Percentiles rank a stretch among this genome's conserved stretches.
phyloP scores from a whole-genome alignment of 73 alveolate genomes.

The Stentor coeruleus region DNA sequence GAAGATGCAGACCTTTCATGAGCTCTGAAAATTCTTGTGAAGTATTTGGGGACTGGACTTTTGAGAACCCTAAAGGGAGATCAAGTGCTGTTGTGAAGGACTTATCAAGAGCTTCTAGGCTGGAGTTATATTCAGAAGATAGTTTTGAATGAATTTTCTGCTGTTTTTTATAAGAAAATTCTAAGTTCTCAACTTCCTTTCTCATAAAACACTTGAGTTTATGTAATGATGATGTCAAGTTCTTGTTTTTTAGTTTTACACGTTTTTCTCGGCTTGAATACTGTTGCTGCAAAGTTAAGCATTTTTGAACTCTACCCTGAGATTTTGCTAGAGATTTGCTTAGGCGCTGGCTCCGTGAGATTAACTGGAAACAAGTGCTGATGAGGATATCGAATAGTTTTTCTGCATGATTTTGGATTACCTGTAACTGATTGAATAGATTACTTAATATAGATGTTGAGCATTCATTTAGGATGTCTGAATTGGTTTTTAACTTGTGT shows the following conservation, averaged over 20 bases:
- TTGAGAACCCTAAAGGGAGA: background rate
- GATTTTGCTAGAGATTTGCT: background rate
- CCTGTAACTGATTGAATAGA: no score
- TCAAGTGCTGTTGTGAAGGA: no score
- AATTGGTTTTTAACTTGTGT: no score
- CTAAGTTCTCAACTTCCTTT: background rate
- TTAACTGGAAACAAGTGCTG: no score
- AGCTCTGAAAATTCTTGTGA: background rate
- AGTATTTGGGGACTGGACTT: background rate
- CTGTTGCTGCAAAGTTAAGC: background rate
- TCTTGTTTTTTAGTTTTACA: background rate
- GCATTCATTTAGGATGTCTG: no score
- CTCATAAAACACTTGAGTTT: background rate
- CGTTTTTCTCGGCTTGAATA: background rate
- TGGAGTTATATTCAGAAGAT: background rate
- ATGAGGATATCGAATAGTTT: no score
- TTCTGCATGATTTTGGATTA: no score
- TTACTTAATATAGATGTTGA: no score
- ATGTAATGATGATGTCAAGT: background rate
- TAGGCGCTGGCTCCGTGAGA: background rate
- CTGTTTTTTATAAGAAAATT: background rate
- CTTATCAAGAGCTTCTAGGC: background rate
- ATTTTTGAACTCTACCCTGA: background rate
- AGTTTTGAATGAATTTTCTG: background rate
- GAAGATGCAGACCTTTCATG: background rate